Evolutionary conservation across 1,284 basidiomycete species (phyloP), one percentile per base, ranked within the genome.

Genomic region (Ustilago trichophora): DNA sequence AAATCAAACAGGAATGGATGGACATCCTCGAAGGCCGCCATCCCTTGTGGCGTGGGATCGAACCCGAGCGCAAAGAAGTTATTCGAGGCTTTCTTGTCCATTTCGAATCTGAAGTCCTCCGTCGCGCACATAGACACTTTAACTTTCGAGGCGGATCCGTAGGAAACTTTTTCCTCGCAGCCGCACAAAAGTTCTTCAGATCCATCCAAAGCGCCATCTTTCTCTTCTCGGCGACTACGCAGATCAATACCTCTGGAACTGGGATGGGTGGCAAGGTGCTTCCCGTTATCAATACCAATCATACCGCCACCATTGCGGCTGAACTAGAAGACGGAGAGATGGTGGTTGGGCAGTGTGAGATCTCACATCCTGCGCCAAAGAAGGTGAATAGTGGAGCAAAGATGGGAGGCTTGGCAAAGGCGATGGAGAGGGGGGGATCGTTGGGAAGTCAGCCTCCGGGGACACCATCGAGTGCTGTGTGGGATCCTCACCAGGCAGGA

Each of bases 271-370:
- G 90, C 69, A 83, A 86, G 78, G 85, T 86, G 40, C 92, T 97
- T 2, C 95, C 95, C 0, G 91, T 90, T 7, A 91, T 98, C 73
- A 89, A 96, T 43, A 98, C 95, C 2, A 96, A 93, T 82, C 92
- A 93, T 82, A 94, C 91, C 0, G 92, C 94, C n/a, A 98, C 93
- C 4, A 95, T 98, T 64, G 92, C 93, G n/a, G 93, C 90, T 7
- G 89, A 93, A 80, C 85, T 98, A 57, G 54, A 89, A 76, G 88
- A 94, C 74, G 90, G 90, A 8, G 84, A 86, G 27, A 87, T 86
- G 43, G 87, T 98, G 22, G 89, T 97, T 24, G 95, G 95, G 2
- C 95, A 98, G 83, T 97, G 93, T 81, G 92, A 96, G 78, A 97
- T 98, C 69, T 96, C 93, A 0, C 95, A 98, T 81, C 95, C 95